Evolutionary conservation across 768 basidiomycete genomes (phyloP), one percentile per base, ranked within the genome.

Genomic region (Rhizopogon vulgaris): DNA sequence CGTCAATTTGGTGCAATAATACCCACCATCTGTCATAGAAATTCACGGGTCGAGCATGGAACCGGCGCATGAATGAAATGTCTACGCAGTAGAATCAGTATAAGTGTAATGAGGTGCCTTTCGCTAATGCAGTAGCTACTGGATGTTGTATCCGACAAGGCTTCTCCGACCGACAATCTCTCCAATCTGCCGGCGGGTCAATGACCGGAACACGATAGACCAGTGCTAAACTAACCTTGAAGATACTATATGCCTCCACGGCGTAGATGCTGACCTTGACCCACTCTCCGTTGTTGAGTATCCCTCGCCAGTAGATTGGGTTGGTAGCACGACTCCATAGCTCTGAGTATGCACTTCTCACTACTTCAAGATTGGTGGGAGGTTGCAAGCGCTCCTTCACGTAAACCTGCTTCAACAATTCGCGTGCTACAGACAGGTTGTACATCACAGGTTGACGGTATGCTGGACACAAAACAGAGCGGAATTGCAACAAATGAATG

Each of bases 161-260:
- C 80, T 81, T 70, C 90, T 80, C 58, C 90, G 77, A 8, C 90
- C 90, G 54, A 94, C 60, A 52, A 94, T 94, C 71, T 94, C 92
- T 51, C 92, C 92, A 71, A 94, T 81, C 84, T 90, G 51, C 40
- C 49, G 41, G 56, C 24, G 55, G 15, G 18, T 42, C 37, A 15
- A 30, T 25, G 32, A 41, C 11, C 11, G 38, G 15, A 39, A 25
- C 34, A 49, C 40, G 39, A 14, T 37, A 37, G 24, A 22, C 41
- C 27, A 49, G 15, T 12, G 17, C 10, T 14, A 30, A 12, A 25
- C 80, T 32, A 55, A 86, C 88, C 76, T 89, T 89, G 78, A 88
- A 95, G 60, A 95, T 86, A 14, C 86, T 85, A 64, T 94, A 95
- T 30, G 90, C 92, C 71, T 95, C 90, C 22, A 91, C 63, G 8